Percentiles rank a stretch among this genome's conserved stretches.
Evolutionary conservation across 306 rosid genomes (phyloP).

Genomic region (Corylus americana): DNA sequence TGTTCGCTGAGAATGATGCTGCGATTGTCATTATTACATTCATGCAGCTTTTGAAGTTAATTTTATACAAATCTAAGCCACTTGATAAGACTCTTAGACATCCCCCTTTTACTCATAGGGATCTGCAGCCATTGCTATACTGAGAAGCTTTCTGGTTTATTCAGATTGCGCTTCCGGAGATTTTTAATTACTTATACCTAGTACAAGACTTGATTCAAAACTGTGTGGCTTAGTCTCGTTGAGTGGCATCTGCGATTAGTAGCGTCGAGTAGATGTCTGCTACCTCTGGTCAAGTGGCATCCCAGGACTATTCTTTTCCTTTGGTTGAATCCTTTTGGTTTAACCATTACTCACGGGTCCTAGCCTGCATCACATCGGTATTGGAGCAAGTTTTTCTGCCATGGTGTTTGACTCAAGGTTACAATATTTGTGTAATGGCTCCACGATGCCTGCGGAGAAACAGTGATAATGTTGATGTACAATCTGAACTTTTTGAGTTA

Average conservation of each 20-base stretch:
- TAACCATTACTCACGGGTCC: neutral
- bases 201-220: too few relatives aligned
- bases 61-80: neutral
- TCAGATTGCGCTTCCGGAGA: neutral
- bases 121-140: neutral
- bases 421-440: neutral
- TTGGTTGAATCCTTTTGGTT: too few relatives aligned
- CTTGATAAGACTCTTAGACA: neutral
- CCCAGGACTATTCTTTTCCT: neutral
- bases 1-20: neutral
- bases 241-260: neutral
- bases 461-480: neutral
- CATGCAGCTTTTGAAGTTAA: neutral
- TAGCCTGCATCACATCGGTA: neutral
- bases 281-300: neutral
- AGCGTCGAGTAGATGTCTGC: neutral
- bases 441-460: neutral
- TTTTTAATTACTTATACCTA: neutral
- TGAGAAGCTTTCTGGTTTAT: neutral
- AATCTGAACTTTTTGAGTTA: neutral
- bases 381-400: neutral
- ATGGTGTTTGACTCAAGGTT: too few relatives aligned
- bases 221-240: neutral
- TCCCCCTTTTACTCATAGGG: neutral
- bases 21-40: neutral